These are phyloP conservation scores for Colletotrichum higginsianum DNA, from an alignment of 2,329 filamentous ascomycete genomes.

Conservation along the genomic window DNA sequence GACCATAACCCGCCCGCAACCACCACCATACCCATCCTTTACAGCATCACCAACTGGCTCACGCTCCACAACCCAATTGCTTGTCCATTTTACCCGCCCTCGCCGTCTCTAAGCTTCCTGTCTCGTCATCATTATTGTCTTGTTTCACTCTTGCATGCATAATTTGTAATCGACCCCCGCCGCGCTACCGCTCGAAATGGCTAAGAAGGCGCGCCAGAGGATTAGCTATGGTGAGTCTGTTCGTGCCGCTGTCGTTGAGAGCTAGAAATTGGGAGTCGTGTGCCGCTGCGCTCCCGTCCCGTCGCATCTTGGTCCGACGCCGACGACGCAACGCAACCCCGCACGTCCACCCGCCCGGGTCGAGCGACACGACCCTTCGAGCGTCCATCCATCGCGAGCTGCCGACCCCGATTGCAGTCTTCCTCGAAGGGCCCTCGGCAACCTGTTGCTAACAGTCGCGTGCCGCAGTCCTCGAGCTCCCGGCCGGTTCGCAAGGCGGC, in stretches of 20 bases:
- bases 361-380: constrained; percentile 11
- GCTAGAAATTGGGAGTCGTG: constrained; percentile 10
- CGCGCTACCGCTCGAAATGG: constrained; percentile 61
- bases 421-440: constrained; percentile 7
- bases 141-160: constrained; percentile 31
- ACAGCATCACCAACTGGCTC: constrained; percentile 29
- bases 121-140: background rate
- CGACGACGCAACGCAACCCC: constrained; percentile 23
- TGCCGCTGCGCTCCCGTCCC: constrained; percentile 21
- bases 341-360: constrained; percentile 24
- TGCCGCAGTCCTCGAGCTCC: constrained; percentile 70
- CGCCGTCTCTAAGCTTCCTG: background rate
- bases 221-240: constrained; percentile 75
- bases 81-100: background rate
- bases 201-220: constrained; percentile 78
- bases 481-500: constrained; percentile 70
- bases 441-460: constrained; percentile 17
- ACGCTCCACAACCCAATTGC: background rate
- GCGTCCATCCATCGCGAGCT: constrained; percentile 23
- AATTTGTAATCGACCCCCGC: constrained; percentile 32
- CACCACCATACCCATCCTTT: constrained; percentile 15
- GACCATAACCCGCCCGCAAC: background rate
- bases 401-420: background rate
- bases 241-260: constrained; percentile 8
- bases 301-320: constrained; percentile 15